Base-by-base conservation (phyloP, 768 basidiomycete species). In the Suillus sp. region DNA sequence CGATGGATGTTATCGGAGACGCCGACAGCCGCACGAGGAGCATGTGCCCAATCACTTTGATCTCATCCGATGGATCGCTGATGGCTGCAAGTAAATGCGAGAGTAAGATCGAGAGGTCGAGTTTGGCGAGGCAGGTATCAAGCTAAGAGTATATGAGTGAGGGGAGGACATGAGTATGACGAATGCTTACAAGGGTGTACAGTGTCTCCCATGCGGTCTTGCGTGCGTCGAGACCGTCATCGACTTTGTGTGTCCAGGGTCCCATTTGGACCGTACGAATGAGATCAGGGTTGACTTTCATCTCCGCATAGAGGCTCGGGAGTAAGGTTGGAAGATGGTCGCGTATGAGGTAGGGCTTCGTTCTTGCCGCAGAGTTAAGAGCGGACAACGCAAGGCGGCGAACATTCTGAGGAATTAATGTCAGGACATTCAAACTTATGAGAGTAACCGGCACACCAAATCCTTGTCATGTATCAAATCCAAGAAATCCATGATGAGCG, bases 121-220 rank as follows among this genome's bases (percentile, higher is more conserved):
- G 84, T 72, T 91, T 92, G 63, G 84, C 81, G 62, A 98, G 83
- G 74, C 94, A 98, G 2, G 95, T 98, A 69, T 96, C 94, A 63
- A 97, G 85, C 93, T 95, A 63, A 47, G 30, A 4, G 27, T 48
- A 57, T 1, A 59, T 61, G 38, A 67, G 43, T 51, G 53, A 55
- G 54, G 42, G 45, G 4, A 25, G 20, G 1, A 0, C 32, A 30
- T 11, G 20, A 10, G 25, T n/a, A 35, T 35, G 27, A 30, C n/a
- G 22, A 37, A n/a, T 30, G 76, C 90, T 68, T 69, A 95, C 94
- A 68, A 99, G 77, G 22, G 95, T 97, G 73, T 97, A 96, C 81
- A 98, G 93, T 1, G 95, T 95, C 77, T 99, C 97, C 76, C 93
- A 99, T 2, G 97, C 96, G 0, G 93, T 96, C 82, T 98, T 99